Conservation (phyloP, 73 alveolate genomes). For the Paramecium sexaurelia region DNA sequence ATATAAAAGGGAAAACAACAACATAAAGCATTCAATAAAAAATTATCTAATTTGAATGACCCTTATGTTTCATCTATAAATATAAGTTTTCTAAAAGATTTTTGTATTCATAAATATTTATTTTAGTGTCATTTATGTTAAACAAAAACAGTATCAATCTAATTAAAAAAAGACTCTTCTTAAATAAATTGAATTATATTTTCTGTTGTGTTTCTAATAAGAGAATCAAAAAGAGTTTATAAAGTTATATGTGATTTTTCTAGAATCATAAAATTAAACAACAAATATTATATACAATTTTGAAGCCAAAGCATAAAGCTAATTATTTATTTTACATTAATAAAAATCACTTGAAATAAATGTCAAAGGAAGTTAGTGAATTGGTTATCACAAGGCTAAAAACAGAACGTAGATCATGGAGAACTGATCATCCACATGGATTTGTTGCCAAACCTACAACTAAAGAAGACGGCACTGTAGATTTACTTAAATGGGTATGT, state of each 20-base stretch:
- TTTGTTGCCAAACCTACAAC: constrained; percentile 67
- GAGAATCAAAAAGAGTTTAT: not conserved
- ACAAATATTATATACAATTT: not conserved
- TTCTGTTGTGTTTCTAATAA: not conserved
- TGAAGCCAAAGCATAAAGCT: not conserved
- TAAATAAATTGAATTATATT: too few relatives aligned
- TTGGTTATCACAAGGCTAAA: constrained; percentile 62
- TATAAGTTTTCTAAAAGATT: too few relatives aligned
- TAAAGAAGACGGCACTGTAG: constrained; percentile 65
- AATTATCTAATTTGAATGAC: not conserved
- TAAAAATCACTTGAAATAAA: not conserved
- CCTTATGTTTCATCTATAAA: not conserved
- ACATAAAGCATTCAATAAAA: too few relatives aligned
- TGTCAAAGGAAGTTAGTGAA: constrained; percentile 65
- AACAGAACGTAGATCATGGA: constrained; percentile 60
- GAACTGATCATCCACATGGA: constrained; percentile 69
- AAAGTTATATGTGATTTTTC: not conserved
- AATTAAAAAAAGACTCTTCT: too few relatives aligned
- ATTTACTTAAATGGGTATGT: constrained; percentile 62
- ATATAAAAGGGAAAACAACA: too few relatives aligned
- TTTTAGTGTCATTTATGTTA: too few relatives aligned
- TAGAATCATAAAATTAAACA: not conserved
- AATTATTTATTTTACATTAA: not conserved
- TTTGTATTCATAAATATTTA: too few relatives aligned
- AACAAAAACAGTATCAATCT: too few relatives aligned